A percentile compares a stretch with the other conserved stretches of the same genome.
phyloP scores from a whole-genome alignment of 2,329 filamentous ascomycete genomes.

The Juglanconis oblonga region DNA sequence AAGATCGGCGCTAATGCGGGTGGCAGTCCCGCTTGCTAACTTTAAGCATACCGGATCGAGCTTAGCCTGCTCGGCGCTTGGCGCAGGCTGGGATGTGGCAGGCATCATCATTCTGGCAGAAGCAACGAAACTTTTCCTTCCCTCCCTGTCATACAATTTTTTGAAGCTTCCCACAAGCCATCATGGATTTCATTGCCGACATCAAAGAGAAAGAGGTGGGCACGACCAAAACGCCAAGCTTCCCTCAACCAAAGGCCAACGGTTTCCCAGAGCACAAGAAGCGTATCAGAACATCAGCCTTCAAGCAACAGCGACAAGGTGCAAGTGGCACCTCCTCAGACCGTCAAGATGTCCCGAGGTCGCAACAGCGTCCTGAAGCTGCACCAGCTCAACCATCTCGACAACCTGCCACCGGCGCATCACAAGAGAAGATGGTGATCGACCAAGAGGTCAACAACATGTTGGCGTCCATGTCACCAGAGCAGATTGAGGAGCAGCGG shows the following conservation, averaged over 20 bases:
- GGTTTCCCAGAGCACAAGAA: conserved; percentile 92
- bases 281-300: conserved; percentile 68
- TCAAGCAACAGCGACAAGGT: conserved; percentile 65
- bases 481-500: conserved; percentile 78
- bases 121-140: neutral
- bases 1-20: conserved; percentile 20
- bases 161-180: neutral
- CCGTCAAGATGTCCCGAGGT: neutral
- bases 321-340: conserved; percentile 7
- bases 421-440: conserved; percentile 68
- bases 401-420: conserved; percentile 29
- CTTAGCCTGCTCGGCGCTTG: conserved; percentile 1
- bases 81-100: neutral
- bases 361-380: conserved; percentile 22
- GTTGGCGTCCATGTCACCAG: conserved; percentile 73
- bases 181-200: conserved; percentile 59
- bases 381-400: conserved; percentile 13
- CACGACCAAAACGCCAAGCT: conserved; percentile 58
- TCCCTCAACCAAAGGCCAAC: conserved; percentile 58
- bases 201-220: conserved; percentile 71
- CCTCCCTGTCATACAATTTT: too few species aligned
- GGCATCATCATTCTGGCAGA: neutral
- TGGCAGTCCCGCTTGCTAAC: conserved; percentile 10
- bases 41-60: conserved; percentile 8
- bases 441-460: conserved; percentile 76